Base-by-base conservation (phyloP, 345 rosid species). In the Citropsis articulata region DNA sequence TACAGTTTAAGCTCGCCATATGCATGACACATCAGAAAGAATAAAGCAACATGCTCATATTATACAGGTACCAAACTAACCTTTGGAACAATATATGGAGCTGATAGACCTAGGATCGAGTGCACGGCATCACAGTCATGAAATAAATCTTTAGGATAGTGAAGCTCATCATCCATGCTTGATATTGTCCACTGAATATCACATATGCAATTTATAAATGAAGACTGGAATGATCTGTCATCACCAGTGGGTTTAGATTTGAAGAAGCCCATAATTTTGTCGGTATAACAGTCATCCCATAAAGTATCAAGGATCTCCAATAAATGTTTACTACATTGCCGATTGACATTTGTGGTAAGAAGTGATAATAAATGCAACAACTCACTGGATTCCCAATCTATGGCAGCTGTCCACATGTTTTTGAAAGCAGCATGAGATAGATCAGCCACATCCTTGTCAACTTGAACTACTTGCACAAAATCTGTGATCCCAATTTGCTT, bases 371-470 rank as follows among this genome's bases (percentile, higher is more conserved):
- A 73, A 69, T 83, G 77, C 68, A 77, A 89, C 75, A 93, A 81
- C 84, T 95, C 99, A 40, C 71, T 71, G 66, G 99, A 95, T 82
- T 90, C 97, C 99, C 99, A 95, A 87, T 95, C 99, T 82, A 77
- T 87, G 45, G 79, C 92, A 74, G 80, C 64, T 79, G 83, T 86
- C 75, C 77, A 74, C 35, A 55, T 77, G 72, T 78, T 57, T 69
- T 79, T 81, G 65, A 76, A 77, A 63, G 60, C 57, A 68, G 66
- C 74, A 67, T 78, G 75, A 65, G 79, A 79, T 72, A 92, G 57
- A 69, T 91, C 91, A 40, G 82, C 84, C 81, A 87, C 76, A 79
- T 81, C 85, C 87, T 88, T 92, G 60, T 90, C 93, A 75, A 87
- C 87, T 86, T 88, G 90, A 82, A 87, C 84, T 82, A 93, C 96